Evolutionary conservation across 176 grass and related monocot genomes (phyloP), one percentile per base, ranked within the genome.

Genomic region (Chloris gayana): DNA sequence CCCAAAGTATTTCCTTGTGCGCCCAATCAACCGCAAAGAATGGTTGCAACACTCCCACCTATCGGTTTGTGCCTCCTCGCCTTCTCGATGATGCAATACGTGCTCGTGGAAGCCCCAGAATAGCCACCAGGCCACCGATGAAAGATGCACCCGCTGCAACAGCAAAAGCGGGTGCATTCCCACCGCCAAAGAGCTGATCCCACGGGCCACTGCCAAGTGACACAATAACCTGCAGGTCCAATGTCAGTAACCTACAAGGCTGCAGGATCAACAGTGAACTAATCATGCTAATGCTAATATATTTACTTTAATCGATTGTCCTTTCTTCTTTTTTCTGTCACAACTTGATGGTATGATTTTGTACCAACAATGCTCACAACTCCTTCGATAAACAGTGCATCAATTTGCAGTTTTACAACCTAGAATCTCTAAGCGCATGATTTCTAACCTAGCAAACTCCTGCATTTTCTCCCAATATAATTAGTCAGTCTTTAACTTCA

Each of bases 131-230:
- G 25, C 91, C 91, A n/a, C 91, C 82, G 4, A 72, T 59, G 73
- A 97, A 97, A 32, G 94, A 87, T 37, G 91, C 85, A 56, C 73
- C 74, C 3, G 87, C 91, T 5, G 91, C 94, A 82, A 97, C 87
- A 3, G 64, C 92, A 67, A 97, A 97, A n/a, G 94, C 88, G 0
- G 89, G 87, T 26, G 94, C 88, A 37, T 97, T 97, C 13, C 87
- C 91, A 74, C 94, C 91, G 2, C 94, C 94, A 1, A 97, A 97
- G 42, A 97, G 85, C 68, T 91, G 85, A 63, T 97, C 91, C 84
- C 88, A 79, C 2, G 94, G 94, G 2, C 94, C 94, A 51, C 94
- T 94, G 26, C 91, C 87, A 51, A 94, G 72, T 18, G 94, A 97
- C 66, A 94, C 91, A 25, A 97, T 69, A 65, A 97, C 83, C 94